phyloP scores from a whole-genome alignment of 495 filamentous ascomycete species.

The Pyrenopolyporus hunteri region DNA sequence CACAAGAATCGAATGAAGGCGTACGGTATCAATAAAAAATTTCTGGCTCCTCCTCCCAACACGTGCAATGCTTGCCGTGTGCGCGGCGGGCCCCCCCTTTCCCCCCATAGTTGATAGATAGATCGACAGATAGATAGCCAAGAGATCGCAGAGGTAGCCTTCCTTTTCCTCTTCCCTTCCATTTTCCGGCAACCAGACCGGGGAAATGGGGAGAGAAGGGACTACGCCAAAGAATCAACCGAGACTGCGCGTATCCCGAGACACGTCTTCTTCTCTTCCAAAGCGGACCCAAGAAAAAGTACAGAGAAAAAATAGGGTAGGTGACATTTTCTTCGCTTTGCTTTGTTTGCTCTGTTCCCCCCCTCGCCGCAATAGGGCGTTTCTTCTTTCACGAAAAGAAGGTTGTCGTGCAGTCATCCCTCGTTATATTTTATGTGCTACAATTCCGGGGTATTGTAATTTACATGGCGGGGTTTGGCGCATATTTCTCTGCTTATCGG shows the following conservation, averaged over 20 bases:
- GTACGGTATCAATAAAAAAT: too few species aligned
- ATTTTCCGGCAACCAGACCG: constrained; percentile 25
- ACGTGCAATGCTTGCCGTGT: neutral
- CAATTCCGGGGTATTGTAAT: constrained; percentile 13
- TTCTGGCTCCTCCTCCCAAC: too few species aligned
- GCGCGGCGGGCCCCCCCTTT: neutral
- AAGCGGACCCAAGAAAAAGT: constrained; percentile 12
- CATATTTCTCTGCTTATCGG: constrained; percentile 3
- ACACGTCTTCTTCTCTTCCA: neutral
- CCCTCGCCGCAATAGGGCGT: neutral
- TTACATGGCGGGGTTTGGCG: constrained; percentile 13
- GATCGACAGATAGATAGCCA: neutral
- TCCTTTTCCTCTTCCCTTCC: constrained; percentile 4
- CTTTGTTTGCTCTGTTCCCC: neutral
- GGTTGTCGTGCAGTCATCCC: constrained; percentile 27
- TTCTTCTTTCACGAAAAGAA: too few species aligned
- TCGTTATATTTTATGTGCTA: constrained; percentile 26
- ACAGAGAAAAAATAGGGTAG: constrained; percentile 1
- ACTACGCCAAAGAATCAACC: constrained; percentile 3
- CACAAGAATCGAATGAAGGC: constrained; percentile 30
- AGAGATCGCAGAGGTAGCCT: neutral
- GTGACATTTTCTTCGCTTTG: too few species aligned
- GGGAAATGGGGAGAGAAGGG: neutral
- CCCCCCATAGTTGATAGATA: too few species aligned
- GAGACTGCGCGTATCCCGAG: constrained; percentile 8